Conservation (phyloP, 495 filamentous ascomycete genomes). For the Neurospora sp. region DNA sequence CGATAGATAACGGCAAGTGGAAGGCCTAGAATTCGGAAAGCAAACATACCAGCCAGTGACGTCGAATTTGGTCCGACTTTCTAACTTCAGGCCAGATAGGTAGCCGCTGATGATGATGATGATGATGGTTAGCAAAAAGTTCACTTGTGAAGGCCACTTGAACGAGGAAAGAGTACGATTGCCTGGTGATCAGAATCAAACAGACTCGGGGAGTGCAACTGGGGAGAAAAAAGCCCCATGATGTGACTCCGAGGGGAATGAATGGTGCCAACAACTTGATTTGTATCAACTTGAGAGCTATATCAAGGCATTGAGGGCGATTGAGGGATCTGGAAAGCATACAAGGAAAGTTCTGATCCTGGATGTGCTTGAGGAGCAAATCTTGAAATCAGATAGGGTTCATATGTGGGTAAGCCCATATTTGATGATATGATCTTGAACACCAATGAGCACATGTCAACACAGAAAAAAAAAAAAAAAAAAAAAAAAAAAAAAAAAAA, state of each 20-base stretch:
- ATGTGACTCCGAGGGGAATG: not conserved
- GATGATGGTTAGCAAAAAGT: not conserved
- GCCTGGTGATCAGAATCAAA: not conserved
- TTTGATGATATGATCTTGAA: not conserved
- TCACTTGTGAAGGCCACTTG: not conserved
- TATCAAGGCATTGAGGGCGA: not conserved
- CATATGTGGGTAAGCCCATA: not conserved
- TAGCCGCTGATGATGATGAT: not conserved
- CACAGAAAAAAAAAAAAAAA: not conserved
- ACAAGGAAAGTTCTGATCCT: not conserved
- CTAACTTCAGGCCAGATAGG: not conserved
- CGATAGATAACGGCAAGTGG: not conserved
- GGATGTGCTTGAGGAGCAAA: not conserved
- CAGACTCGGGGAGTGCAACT: not conserved
- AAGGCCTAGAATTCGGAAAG: not conserved
- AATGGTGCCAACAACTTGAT: not conserved
- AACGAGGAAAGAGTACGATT: not conserved
- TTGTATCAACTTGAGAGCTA: not conserved
- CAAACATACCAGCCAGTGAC: not conserved
- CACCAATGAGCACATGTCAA: not conserved
- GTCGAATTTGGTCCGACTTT: not conserved
- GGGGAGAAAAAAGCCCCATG: not conserved
- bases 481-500: not conserved
- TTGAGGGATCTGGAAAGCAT: not conserved
- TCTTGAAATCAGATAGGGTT: not conserved